These are phyloP conservation scores for Candida silvatica DNA, from an alignment of 805 yeast genomes.

Conservation along the genomic window DNA sequence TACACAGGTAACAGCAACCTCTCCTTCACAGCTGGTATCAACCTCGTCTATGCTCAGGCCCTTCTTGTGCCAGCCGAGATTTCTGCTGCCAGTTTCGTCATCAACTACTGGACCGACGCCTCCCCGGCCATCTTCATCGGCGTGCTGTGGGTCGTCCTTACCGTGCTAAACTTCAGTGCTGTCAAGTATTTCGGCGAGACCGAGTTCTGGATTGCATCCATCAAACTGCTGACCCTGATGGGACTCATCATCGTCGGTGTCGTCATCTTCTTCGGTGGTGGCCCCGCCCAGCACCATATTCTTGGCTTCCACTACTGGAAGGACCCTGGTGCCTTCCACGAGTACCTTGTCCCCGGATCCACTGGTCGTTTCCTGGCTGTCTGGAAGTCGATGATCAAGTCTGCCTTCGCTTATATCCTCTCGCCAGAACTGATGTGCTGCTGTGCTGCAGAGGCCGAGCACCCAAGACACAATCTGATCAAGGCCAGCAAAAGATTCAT, in stretches of 20 bases:
- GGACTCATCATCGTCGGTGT: slow-evolving; percentile 52
- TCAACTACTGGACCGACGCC: slow-evolving; percentile 51
- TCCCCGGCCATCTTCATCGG: slow-evolving; percentile 59
- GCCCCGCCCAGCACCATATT: slow-evolving; percentile 37
- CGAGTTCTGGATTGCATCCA: slow-evolving; percentile 58
- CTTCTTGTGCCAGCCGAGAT: slow-evolving; percentile 52
- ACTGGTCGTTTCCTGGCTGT: slow-evolving; percentile 59
- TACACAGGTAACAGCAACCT: slow-evolving; percentile 40
- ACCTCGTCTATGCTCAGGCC: slow-evolving; percentile 37
- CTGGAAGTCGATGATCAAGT: slow-evolving; percentile 56
- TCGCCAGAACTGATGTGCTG: slow-evolving; percentile 24
- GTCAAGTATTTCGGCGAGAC: slow-evolving; percentile 42
- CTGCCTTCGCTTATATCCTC: slow-evolving; percentile 55
- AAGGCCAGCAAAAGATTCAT: slow-evolving; percentile 25
- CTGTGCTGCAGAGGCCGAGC: slow-evolving; percentile 25
- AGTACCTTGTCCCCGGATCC: slow-evolving; percentile 39
- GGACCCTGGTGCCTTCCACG: slow-evolving; percentile 36
- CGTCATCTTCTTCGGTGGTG: slow-evolving; percentile 59
- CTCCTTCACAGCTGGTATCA: slow-evolving; percentile 50
- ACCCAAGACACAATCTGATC: slow-evolving; percentile 24
- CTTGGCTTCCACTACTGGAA: slow-evolving; percentile 37
- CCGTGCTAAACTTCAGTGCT: slow-evolving; percentile 40
- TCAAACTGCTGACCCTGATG: slow-evolving; percentile 56
- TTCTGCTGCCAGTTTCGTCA: slow-evolving; percentile 58
- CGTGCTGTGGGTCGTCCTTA: slow-evolving; percentile 39